Conservation (phyloP, 306 rosid genomes). For the Pterocarpus santalinus region DNA sequence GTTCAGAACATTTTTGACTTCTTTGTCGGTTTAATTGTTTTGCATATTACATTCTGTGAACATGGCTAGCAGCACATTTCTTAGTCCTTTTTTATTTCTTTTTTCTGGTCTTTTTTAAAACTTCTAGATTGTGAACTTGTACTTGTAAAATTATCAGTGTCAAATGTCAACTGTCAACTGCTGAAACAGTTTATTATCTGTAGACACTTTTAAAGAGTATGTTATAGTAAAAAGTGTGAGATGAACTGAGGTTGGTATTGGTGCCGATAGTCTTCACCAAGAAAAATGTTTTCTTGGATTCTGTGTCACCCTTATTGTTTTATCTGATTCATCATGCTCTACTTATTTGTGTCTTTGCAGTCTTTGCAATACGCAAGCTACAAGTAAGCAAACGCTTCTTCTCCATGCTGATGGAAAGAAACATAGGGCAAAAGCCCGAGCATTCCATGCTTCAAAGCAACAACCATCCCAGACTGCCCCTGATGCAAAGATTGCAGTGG, state of each 20-base stretch:
- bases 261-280: neutral
- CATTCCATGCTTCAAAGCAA: constrained; percentile 70
- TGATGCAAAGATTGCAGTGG: constrained; percentile 54
- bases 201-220: neutral
- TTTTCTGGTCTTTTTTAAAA: neutral
- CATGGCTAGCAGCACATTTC: neutral
- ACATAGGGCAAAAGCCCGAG: constrained; percentile 89
- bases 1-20: neutral
- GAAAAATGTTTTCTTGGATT: neutral
- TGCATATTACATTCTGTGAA: neutral
- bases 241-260: constrained; percentile 1
- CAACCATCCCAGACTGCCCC: constrained; percentile 50
- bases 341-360: constrained; percentile 57
- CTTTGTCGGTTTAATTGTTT: constrained; percentile 31
- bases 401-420: constrained; percentile 99
- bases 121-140: neutral
- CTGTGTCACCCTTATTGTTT: constrained; percentile 2
- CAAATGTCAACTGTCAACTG: neutral
- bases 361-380: constrained; percentile 86
- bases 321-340: constrained; percentile 24
- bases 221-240: constrained; percentile 14
- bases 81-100: neutral
- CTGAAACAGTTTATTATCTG: neutral
- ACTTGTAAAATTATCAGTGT: neutral
- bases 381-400: constrained; percentile 87